Evolutionary conservation across 2,329 filamentous ascomycete genomes (phyloP), one percentile per base, ranked within the genome.

Genomic region (Lithohypha guttulata): DNA sequence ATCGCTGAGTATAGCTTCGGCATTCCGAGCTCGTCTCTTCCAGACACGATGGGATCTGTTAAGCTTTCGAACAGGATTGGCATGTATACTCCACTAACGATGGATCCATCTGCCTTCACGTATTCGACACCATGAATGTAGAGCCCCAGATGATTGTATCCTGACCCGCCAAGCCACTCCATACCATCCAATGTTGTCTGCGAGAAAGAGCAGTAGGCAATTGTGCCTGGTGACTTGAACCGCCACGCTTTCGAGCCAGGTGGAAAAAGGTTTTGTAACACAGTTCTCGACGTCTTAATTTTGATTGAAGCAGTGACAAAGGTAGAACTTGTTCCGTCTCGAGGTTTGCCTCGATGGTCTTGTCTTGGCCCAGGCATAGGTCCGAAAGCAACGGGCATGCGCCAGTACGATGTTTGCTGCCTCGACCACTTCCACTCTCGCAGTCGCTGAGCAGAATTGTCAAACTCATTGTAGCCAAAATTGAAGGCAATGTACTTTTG

Each of bases 61-160:
- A 73, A 53, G 35, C 60, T 68, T 51, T 80, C 75, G 45, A 80
- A 73, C 0, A 79, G 55, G 0, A 78, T 58, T 0, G 72, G 67
- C 25, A 79, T 52, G 46, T 71, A 79, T 0, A 69, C 69, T 2
- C 73, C 75, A 9, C 55, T 55, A 1, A 74, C 50, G 0, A 61
- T 56, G 0, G 59, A 57, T 1, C 73, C 71, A 39, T 70, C 53
- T 2, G 62, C 58, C 46, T 67, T 70, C 1, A 56, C 62, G 46
- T 77, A 77, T 44, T 75, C 56, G 1, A 79, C 69, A 0, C 72
- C 75, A 44, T 80, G 76, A 11, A 81, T 67, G 50, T 75, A 79
- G 0, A 81, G 61, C 0, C 73, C 75, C 10, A 75, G 58, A 47
- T 70, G 66, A 13, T 59, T 66, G 52, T 80, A 80, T 1, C 75